Base-by-base conservation (phyloP, 345 rosid genomes). In the Populus ilicifolia region DNA sequence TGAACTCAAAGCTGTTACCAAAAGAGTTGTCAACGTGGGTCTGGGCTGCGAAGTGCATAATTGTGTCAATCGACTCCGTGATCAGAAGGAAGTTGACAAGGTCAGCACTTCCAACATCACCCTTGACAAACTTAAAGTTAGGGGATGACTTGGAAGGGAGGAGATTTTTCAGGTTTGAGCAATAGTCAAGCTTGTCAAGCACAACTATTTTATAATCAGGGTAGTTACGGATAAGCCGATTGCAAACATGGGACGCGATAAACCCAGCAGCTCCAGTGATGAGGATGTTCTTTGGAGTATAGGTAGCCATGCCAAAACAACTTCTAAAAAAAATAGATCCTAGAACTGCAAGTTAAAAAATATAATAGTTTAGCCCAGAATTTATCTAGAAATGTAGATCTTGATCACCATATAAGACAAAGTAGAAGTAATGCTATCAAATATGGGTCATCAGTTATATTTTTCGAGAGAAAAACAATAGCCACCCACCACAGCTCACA, bases 11-110 rank as follows among this genome's bases (percentile, higher is more conserved):
- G 80, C 97, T 91, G 84, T 93, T 93, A 20, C 98, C 98, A 44
- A 93, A 93, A 6, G 97, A 92, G 73, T 92, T 93, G 77, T 93
- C 98, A 1, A 93, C 97, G 36, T 92, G 98, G 1, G 98, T 93
- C 80, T 93, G 97, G 13, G 98, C 97, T 13, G 97, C 98, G 66
- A 93, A 93, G 80, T 93, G 98, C 98, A 93, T 93, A 50, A 93
- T 93, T 2, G 98, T 93, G 79, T 93, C 98, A 8, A 93, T 93
- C 44, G 88, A 86, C 82, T 93, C 98, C 0, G 98, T 91, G 83
- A 93, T 89, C 50, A 92, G 95, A 23, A 93, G 93, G 85, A 87
- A 90, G 84, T 93, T 93, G 56, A 93, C 98, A 59, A 93, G 89
- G 29, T 93, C 98, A 73, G 95, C 98, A 81, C 98, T 92, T 35